Evolutionary conservation across 345 rosid species (phyloP).

Genomic region (Draba incana): DNA sequence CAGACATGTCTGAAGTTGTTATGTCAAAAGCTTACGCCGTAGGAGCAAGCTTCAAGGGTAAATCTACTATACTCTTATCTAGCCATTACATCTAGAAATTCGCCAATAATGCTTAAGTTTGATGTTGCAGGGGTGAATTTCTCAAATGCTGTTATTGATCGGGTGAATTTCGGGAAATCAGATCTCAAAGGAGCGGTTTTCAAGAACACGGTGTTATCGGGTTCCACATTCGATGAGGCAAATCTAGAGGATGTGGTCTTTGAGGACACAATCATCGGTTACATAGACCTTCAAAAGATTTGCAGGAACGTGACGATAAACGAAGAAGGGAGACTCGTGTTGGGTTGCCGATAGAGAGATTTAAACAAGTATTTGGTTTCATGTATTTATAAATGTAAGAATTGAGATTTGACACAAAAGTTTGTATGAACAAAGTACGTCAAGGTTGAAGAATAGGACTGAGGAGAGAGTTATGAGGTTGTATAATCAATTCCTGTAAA

Average conservation of each 20-base stretch:
- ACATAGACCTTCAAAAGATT: slow-evolving; percentile 44
- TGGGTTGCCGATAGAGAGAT: slow-evolving; percentile 37
- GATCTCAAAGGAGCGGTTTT: slow-evolving; percentile 80
- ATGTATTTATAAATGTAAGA: not conserved
- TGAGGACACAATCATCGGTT: slow-evolving; percentile 45
- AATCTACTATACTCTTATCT: not conserved
- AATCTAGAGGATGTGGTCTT: slow-evolving; percentile 61
- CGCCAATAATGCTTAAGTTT: slow-evolving; percentile 3
- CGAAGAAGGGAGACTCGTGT: slow-evolving; percentile 46
- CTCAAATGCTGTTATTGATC: slow-evolving; percentile 83
- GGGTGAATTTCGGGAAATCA: slow-evolving; percentile 79
- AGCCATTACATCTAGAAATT: not conserved
- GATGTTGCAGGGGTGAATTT: slow-evolving; percentile 69
- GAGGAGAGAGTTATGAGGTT: slow-evolving; percentile 16
- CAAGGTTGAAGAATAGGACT: slow-evolving; percentile 25
- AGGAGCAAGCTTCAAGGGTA: slow-evolving; percentile 96
- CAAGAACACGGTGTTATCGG: slow-evolving; percentile 76
- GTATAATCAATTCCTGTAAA: slow-evolving; percentile 29
- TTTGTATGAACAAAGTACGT: slow-evolving; percentile 7
- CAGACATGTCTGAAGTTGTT: slow-evolving; percentile 95
- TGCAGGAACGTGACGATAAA: slow-evolving; percentile 40
- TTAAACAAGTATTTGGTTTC: not conserved
- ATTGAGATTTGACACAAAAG: slow-evolving; percentile 23
- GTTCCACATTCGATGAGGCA: slow-evolving; percentile 78
- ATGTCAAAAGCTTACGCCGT: slow-evolving; percentile 99